A percentile compares a stretch with the other conserved stretches of the same genome.
Evolutionary conservation across 495 filamentous ascomycete genomes (phyloP).

Genomic region (Neurospora sp.): DNA sequence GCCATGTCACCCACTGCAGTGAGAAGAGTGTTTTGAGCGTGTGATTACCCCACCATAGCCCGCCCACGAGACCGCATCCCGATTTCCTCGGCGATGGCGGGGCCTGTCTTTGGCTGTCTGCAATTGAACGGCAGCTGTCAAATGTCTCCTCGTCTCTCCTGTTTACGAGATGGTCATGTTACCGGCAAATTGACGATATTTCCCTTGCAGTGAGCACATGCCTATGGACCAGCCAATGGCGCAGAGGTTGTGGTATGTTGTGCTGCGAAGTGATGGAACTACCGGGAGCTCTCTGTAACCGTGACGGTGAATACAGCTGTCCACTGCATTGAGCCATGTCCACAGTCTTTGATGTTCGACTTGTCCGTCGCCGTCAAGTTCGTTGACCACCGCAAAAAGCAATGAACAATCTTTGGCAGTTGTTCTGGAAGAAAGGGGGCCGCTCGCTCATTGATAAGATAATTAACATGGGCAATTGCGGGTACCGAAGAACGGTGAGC

Average conservation of each 20-base stretch:
- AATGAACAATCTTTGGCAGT: background rate
- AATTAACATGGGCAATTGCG: background rate
- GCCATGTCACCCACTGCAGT: background rate
- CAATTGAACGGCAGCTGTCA: background rate
- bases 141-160: background rate
- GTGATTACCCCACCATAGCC: background rate
- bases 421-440: background rate
- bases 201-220: background rate
- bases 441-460: background rate
- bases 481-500: background rate
- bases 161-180: background rate
- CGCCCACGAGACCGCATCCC: background rate
- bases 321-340: too few species aligned
- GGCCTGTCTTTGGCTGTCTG: background rate
- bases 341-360: background rate
- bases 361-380: background rate
- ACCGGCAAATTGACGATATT: background rate
- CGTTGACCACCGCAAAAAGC: background rate
- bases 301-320: background rate
- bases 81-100: background rate
- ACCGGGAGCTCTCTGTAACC: background rate
- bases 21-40: background rate
- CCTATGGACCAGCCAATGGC: background rate
- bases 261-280: background rate
- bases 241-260: background rate